Evolutionary conservation across 331 rosid species (phyloP), one percentile per base, ranked within the genome.

Genomic region (Phaseolus coccineus): DNA sequence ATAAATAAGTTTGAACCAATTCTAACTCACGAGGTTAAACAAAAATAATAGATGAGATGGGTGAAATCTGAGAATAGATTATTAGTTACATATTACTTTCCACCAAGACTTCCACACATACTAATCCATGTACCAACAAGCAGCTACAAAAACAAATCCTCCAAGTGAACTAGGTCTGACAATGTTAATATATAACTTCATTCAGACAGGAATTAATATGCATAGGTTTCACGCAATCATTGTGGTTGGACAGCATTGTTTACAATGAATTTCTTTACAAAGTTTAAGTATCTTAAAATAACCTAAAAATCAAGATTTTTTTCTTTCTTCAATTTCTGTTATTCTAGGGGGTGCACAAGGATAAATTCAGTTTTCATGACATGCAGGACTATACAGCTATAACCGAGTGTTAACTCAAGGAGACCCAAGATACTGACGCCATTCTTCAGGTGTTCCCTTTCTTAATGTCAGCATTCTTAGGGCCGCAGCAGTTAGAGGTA

Each of bases 361-460:
- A 53, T 72, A 59, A 46, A 52, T 77, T 74, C 31, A 58, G 48
- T 37, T 64, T 76, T 73, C 46, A 84, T 77, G 80, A 52, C 76
- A 79, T 19, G 22, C 57, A 55, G 10, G 66, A 73, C 31, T 53
- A 40, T 74, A 65, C 74, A 57, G 71, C n/a, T 67, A 67, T 71
- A 81, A 79, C 77, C 53, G 75, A 5, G 14, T 33, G 72, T 46
- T 64, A 65, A 55, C 44, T 86, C 88, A 79, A 51, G 87, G 74
- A 66, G 88, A 84, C 77, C 85, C 76, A n/a, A 95, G 89, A 85
- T 95, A 95, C 82, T 95, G 99, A 57, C 88, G 97, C 97, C 99
- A 95, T 85, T 92, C 97, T 59, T 91, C 97, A 14, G 97, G 97
- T 15, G 97, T 92, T 62, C 93, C 97, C 87, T 87, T 88, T 86